Percentiles rank a stretch among this genome's conserved stretches.
Conservation (phyloP, 2,329 filamentous ascomycete species). For the Cadophora luteo-olivacea region DNA sequence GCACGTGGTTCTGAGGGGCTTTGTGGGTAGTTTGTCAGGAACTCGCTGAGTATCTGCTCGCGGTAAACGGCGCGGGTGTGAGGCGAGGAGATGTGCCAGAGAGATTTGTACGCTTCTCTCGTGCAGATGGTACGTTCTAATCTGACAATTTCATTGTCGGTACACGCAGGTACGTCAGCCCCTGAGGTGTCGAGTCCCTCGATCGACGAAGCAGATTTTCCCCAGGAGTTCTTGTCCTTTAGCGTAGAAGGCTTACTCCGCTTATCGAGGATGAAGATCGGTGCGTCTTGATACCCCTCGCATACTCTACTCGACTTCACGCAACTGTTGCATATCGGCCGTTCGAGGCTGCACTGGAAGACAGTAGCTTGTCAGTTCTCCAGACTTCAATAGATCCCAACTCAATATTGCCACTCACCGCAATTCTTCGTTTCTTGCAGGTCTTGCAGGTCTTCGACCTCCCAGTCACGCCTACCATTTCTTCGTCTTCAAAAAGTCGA, state of each 20-base stretch:
- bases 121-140: conserved; percentile 22
- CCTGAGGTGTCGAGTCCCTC: neutral
- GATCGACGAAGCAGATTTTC: neutral
- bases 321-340: conserved; percentile 32
- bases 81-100: conserved; percentile 23
- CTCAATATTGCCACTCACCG: neutral
- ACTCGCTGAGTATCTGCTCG: conserved; percentile 42
- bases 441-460: conserved; percentile 32
- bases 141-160: neutral
- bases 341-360: conserved; percentile 34
- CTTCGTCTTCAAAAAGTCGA: no score
- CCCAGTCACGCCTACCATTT: conserved; percentile 35
- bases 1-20: neutral
- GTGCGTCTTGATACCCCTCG: conserved; percentile 29
- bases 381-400: no score
- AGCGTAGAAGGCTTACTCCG: neutral
- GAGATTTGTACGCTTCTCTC: conserved; percentile 21
- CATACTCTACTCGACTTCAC: conserved; percentile 33
- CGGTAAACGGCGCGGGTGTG: conserved; percentile 33
- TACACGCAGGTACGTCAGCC: neutral
- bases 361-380: no score
- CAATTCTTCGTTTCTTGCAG: neutral
- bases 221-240: neutral
- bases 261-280: neutral
- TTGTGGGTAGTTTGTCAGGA: conserved; percentile 38